Evolutionary conservation across 805 yeast species (phyloP), one percentile per base, ranked within the genome.

Genomic region (Yarrowia divulgata): DNA sequence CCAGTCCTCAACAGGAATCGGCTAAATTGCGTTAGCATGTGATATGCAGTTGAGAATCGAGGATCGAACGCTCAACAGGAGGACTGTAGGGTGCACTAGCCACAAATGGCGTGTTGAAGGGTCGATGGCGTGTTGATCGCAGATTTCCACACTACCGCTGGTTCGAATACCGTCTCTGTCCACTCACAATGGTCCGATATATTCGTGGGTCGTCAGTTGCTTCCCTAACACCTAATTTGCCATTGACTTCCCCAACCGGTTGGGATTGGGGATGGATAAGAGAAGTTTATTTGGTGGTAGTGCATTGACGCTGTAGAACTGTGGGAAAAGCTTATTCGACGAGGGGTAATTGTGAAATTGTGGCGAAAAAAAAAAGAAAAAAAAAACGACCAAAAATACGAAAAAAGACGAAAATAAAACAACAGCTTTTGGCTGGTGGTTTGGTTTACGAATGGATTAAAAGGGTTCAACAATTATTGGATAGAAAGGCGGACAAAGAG

Each of bases 181-280:
- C 57, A 52, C n/a, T 52, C 40, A 52, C 42, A 12, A 13, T 52
- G 29, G 29, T 40, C 57, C 57, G 29, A 52, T 52, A 52, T 13
- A 23, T 23, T 23, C 29, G 29, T 23, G 29, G 29, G 29, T 29
- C 39, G 13, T 19, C 34, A 39, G 19, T 39, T 54, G 60, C 60
- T 54, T 54, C 63, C 63, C 29, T 39, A 23, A 23, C 48, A 57
- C 63, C 63, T 57, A 40, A 40, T 29, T 23, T 29, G 48, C 63
- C 10, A 57, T 57, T 40, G 63, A 57, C 29, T 57, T 57, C 37
- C 63, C 63, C 63, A 57, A 57, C 63, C 48, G 48, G 63, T 54
- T 57, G 63, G 63, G 63, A 40, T 57, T 57, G 63, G 63, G 63
- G 63, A 37, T 54, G 63, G 63, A 40, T 57, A 57, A 42, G 63